These are phyloP conservation scores for Cytospora mali DNA, from an alignment of 2,329 filamentous ascomycete genomes.

Conservation along the genomic window DNA sequence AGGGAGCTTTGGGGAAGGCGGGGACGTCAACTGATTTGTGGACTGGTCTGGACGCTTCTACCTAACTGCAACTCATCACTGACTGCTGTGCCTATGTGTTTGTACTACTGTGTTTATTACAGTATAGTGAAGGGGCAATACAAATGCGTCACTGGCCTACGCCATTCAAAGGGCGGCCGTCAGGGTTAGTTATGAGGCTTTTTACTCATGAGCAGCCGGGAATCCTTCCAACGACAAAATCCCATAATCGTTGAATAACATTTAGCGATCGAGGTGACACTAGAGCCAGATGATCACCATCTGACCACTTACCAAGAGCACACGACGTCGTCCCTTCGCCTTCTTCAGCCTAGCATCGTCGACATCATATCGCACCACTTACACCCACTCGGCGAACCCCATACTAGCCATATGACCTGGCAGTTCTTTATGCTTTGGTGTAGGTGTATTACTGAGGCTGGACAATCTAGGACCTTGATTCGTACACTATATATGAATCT, in stretches of 20 bases:
- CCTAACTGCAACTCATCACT: not conserved
- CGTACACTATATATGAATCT: not conserved
- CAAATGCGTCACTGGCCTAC: not conserved
- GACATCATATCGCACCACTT: not conserved
- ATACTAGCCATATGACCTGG: not conserved
- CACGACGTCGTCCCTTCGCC: not conserved
- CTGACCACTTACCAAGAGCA: not conserved
- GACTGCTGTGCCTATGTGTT: no score
- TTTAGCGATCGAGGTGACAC: not conserved
- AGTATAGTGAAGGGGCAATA: not conserved
- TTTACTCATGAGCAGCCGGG: not conserved
- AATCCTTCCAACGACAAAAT: not conserved
- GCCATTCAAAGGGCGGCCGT: not conserved
- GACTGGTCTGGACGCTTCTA: not conserved
- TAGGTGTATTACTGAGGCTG: not conserved
- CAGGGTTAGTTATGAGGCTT: not conserved
- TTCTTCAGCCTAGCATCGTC: not conserved
- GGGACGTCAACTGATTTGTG: not conserved
- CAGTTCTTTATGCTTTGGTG: not conserved
- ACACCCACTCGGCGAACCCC: not conserved
- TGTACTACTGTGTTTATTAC: not conserved
- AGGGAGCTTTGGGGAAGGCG: not conserved
- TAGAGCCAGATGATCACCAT: not conserved
- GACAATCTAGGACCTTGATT: not conserved
- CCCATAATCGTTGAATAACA: not conserved